A percentile compares a stretch with the other conserved stretches of the same genome.
Evolutionary conservation across 768 basidiomycete species (phyloP).

Genomic region (Rossbeevera mucosa): DNA sequence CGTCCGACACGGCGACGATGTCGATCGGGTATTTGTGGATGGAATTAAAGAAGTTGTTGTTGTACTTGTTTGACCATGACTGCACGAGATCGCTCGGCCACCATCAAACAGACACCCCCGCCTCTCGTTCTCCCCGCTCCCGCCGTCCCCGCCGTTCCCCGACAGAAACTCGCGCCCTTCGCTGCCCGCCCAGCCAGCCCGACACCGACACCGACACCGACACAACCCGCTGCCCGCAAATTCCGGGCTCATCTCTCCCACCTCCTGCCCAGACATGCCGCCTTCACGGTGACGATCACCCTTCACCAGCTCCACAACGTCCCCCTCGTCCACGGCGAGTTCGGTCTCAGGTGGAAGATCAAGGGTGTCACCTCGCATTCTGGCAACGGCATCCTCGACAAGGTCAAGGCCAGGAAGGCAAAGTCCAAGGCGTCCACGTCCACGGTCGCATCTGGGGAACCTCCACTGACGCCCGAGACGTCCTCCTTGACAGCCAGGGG

Average conservation of each 20-base stretch:
- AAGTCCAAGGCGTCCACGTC: slow-evolving; percentile 5
- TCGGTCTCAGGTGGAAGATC: background rate
- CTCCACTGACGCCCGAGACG: background rate
- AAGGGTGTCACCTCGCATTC: slow-evolving; percentile 38
- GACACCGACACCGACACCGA: slow-evolving; percentile 66
- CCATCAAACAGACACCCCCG: slow-evolving; percentile 7
- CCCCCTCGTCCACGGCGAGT: background rate
- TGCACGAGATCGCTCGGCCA: slow-evolving; percentile 21
- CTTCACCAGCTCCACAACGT: slow-evolving; percentile 69
- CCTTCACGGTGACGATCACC: slow-evolving; percentile 56
- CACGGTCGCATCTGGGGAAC: background rate
- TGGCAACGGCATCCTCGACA: slow-evolving; percentile 40
- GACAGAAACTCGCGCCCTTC: background rate
- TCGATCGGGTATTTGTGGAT: no score
- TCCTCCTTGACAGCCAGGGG: slow-evolving; percentile 8
- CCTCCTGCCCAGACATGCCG: slow-evolving; percentile 59
- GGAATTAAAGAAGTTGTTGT: no score
- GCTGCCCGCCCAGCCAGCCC: slow-evolving; percentile 44
- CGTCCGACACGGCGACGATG: no score
- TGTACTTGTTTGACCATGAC: slow-evolving; percentile 1
- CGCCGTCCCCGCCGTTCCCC: background rate
- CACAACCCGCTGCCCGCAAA: slow-evolving; percentile 21
- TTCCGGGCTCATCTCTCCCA: slow-evolving; percentile 58
- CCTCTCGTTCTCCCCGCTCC: slow-evolving; percentile 67
- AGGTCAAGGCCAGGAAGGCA: slow-evolving; percentile 32